phyloP scores from a whole-genome alignment of 2,329 filamentous ascomycete species.

The Scedosporium dehoogii region DNA sequence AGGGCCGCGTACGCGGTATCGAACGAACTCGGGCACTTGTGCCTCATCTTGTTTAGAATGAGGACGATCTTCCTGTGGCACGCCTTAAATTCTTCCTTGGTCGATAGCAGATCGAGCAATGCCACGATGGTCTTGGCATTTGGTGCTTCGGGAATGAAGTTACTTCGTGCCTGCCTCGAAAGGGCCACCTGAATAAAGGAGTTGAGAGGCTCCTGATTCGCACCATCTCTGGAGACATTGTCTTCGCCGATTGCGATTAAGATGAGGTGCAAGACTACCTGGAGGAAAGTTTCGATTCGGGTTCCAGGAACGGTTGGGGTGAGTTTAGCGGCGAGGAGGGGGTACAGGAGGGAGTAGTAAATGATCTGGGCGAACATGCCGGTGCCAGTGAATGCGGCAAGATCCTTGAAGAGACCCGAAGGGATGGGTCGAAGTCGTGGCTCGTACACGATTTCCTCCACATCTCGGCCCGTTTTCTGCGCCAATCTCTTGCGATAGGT shows the following conservation, averaged over 20 bases:
- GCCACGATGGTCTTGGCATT: slow-evolving; percentile 53
- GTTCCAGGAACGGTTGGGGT: slow-evolving; percentile 71
- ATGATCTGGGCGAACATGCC: slow-evolving; percentile 84
- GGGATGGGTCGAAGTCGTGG: slow-evolving; percentile 69
- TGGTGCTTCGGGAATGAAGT: slow-evolving; percentile 47
- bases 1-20: slow-evolving; percentile 54
- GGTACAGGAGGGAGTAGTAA: slow-evolving; percentile 79
- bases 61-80: slow-evolving; percentile 78
- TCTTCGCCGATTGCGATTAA: slow-evolving; percentile 84
- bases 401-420: slow-evolving; percentile 64
- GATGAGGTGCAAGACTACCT: slow-evolving; percentile 80
- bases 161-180: slow-evolving; percentile 50
- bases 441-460: slow-evolving; percentile 83
- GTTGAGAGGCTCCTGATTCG: slow-evolving; percentile 32
- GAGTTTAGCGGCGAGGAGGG: slow-evolving; percentile 55
- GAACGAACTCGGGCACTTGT: slow-evolving; percentile 68
- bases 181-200: slow-evolving; percentile 70
- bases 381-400: slow-evolving; percentile 73
- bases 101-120: slow-evolving; percentile 50
- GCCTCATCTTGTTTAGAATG: slow-evolving; percentile 74
- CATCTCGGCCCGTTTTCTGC: slow-evolving; percentile 71
- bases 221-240: slow-evolving; percentile 44
- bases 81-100: slow-evolving; percentile 66
- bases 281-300: slow-evolving; percentile 81
- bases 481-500: slow-evolving; percentile 82